Evolutionary conservation across 257 asterid genomes (phyloP), one percentile per base, ranked within the genome.

Genomic region (Lycium ferocissimum): DNA sequence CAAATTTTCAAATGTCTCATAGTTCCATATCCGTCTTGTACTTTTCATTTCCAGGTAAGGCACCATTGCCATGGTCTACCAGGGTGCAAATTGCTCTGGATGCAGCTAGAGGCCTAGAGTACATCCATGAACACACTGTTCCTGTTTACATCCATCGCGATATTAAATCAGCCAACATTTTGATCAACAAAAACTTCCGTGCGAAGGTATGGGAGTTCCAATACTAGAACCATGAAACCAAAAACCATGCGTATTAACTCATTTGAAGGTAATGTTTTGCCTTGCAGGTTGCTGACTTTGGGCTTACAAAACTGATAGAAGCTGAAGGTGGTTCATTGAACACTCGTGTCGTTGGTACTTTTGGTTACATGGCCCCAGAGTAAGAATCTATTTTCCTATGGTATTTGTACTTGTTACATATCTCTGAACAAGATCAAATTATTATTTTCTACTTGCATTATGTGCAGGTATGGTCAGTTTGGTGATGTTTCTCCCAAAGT

Each of bases 51-150:
- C 81, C 84, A 91, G 98, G 82, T 13, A 87, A 70, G 81, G 94
- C 88, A 63, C 91, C 93, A 22, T 85, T 95, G 86, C 66, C 93
- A 20, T 95, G 98, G 98, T 62, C 93, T 26, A 90, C 90, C 22
- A 91, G 98, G 91, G 88, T 95, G 84, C 95, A 93, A 89, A 92
- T 95, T 22, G 98, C 98, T 70, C 96, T 95, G 38, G 98, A 95
- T 89, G 93, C 98, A 2, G 98, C 98, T 5, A 91, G 98, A 94
- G 98, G 98, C 53, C 98, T 95, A 17, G 98, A 95, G 88, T 94
- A 95, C 92, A 95, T 95, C 62, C 98, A 95, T 40, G 98, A 94
- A 85, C 98, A 95, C 87, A 94, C 98, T 0, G 96, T 95, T 82
- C 98, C 97, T 3, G 91, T 94, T 58, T 95, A 95, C 70, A 94